These are phyloP conservation scores for Yamadazyma triangularis DNA, from an alignment of 1,139 yeast genomes.

Conservation along the genomic window DNA sequence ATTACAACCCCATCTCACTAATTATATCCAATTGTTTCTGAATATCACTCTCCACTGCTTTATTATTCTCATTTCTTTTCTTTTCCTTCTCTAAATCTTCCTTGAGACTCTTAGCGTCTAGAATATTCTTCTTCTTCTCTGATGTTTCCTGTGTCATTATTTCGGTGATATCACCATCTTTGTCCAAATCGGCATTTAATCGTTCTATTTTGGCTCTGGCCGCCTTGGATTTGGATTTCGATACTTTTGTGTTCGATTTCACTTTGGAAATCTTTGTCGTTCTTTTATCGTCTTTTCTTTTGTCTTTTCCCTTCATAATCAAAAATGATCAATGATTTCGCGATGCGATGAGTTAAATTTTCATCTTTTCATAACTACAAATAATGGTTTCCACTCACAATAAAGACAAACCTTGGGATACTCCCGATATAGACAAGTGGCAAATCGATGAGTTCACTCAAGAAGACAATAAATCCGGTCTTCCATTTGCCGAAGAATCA, in stretches of 20 bases:
- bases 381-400: constrained; percentile 88
- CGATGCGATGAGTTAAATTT: constrained; percentile 11
- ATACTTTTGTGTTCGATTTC: constrained; percentile 15
- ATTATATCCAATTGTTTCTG: constrained; percentile 56
- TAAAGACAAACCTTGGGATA: constrained; percentile 97
- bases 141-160: constrained; percentile 2
- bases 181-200: constrained; percentile 37
- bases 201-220: constrained; percentile 39
- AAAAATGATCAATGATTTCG: no score
- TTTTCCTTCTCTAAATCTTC: constrained; percentile 43
- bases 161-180: constrained; percentile 32
- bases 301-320: constrained; percentile 1
- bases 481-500: constrained; percentile 88
- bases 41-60: constrained; percentile 48
- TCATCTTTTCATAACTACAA: background rate
- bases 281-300: constrained; percentile 1
- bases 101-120: constrained; percentile 29
- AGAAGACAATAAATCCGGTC: constrained; percentile 83
- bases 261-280: constrained; percentile 5
- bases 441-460: constrained; percentile 80
- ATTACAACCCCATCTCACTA: constrained; percentile 36
- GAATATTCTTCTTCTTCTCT: constrained; percentile 13
- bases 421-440: constrained; percentile 96
- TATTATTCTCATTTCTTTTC: constrained; percentile 29
- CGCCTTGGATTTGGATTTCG: constrained; percentile 24